phyloP scores from a whole-genome alignment of 169 alveolate genomes.

The Toxoplasma gondii region DNA sequence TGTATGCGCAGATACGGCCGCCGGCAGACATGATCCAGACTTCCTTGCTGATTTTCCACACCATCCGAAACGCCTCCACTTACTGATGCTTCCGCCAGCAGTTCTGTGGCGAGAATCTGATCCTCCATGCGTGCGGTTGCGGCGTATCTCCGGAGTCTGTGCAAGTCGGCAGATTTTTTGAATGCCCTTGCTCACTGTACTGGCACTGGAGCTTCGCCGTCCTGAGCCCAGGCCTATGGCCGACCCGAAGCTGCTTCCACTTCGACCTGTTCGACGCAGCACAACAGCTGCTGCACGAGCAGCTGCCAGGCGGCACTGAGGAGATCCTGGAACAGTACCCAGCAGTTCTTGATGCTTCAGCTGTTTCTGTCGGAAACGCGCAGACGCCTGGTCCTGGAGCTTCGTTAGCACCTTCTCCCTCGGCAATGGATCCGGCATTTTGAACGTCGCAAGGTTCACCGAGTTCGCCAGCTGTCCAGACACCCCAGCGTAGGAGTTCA shows the following conservation, averaged over 20 bases:
- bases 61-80: too few species aligned
- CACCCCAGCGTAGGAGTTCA: not conserved
- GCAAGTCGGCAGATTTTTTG: not conserved
- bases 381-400: constrained; percentile 19
- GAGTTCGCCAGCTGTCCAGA: not conserved
- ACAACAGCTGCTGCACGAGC: constrained; percentile 18
- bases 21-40: too few species aligned
- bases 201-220: not conserved
- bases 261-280: not conserved
- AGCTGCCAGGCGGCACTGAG: not conserved
- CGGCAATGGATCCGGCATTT: constrained; percentile 12
- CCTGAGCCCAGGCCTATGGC: not conserved
- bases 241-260: not conserved
- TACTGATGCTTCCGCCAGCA: too few species aligned
- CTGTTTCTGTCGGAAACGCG: constrained; percentile 2
- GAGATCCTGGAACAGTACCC: not conserved
- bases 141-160: not conserved
- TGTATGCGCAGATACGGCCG: too few species aligned
- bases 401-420: not conserved
- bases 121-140: not conserved
- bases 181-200: not conserved
- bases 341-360: not conserved
- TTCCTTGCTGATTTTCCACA: too few species aligned
- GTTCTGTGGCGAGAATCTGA: not conserved
- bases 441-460: constrained; percentile 12